These are phyloP conservation scores for Trametes cinnabarina DNA, from an alignment of 768 basidiomycete species.

Conservation along the genomic window DNA sequence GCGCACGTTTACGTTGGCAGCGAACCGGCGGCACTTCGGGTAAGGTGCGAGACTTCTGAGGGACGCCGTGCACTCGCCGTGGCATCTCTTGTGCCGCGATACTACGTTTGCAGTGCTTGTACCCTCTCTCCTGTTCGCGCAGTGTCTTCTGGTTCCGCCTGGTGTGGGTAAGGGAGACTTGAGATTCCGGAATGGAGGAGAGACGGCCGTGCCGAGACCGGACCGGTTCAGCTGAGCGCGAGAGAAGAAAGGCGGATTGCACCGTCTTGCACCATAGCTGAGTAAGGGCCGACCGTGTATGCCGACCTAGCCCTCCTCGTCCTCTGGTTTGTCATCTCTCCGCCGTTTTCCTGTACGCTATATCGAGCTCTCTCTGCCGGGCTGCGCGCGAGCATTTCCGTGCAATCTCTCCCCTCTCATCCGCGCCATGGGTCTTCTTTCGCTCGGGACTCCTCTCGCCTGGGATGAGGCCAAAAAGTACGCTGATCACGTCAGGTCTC, in stretches of 20 bases:
- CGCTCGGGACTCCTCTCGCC: conserved; percentile 85
- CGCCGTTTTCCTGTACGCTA: conserved; percentile 8
- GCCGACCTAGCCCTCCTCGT: background rate
- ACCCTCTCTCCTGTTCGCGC: background rate
- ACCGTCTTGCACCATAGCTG: conserved; percentile 20
- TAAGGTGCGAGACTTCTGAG: background rate
- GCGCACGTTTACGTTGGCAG: conserved; percentile 11
- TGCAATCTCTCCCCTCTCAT: background rate
- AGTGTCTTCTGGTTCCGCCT: background rate
- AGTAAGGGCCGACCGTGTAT: conserved; percentile 5
- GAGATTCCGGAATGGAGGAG: background rate
- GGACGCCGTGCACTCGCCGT: background rate
- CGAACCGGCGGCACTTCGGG: conserved; percentile 9
- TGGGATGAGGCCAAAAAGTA: conserved; percentile 90
- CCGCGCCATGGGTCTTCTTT: conserved; percentile 80
- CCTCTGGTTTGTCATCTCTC: conserved; percentile 10
- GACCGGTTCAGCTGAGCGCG: conserved; percentile 11
- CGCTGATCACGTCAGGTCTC: conserved; percentile 84
- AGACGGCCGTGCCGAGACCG: conserved; percentile 3
- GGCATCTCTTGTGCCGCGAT: background rate
- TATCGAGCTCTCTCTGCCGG: conserved; percentile 5
- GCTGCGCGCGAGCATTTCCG: background rate
- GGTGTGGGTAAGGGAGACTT: too few relatives aligned
- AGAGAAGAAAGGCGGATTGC: conserved; percentile 5
- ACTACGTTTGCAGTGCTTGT: background rate